Evolutionary conservation across 2,329 filamentous ascomycete species (phyloP), one percentile per base, ranked within the genome.

Genomic region (Epichloe hybrida): DNA sequence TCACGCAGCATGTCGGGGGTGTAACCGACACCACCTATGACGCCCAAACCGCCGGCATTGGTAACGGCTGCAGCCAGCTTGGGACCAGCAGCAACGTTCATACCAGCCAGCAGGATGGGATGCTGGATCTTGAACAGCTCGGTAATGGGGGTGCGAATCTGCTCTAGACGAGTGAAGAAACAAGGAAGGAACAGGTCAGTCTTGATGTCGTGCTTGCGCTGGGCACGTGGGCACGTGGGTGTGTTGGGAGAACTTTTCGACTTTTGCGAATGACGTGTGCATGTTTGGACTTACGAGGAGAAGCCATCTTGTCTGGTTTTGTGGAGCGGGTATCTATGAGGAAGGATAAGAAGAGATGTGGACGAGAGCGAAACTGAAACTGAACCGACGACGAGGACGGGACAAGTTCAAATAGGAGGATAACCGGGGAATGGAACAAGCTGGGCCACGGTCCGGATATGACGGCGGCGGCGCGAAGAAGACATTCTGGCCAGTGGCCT

Each of bases 51-150:
- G 59, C 93, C 93, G 49, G 93, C 93, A 70, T 98, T 96, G 60
- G 91, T 94, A 61, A 98, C 93, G 41, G 93, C 93, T 36, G 93
- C 93, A 49, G 93, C 93, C 64, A 98, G 83, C 77, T 89, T 94
- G 51, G 93, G 93, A 48, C 93, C 93, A 53, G 93, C 93, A 52
- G 93, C 93, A 56, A 97, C 93, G 77, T 98, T 97, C 93, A 98
- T 98, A 68, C 93, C 93, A 61, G 93, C 93, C 55, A 98, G 83
- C 64, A 98, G 75, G 66, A 98, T 76, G 53, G 93, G 93, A 73
- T 98, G 93, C 69, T 95, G 88, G 80, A 98, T 97, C 77, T 88
- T 87, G 72, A 98, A 86, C 57, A 97, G 86, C 79, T 97, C 91
- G 61, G 93, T 98, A 63, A 90, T 76, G 59, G 87, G 83, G 50